Evolutionary conservation across 345 rosid genomes (phyloP).

Genomic region (Litchi chinensis): DNA sequence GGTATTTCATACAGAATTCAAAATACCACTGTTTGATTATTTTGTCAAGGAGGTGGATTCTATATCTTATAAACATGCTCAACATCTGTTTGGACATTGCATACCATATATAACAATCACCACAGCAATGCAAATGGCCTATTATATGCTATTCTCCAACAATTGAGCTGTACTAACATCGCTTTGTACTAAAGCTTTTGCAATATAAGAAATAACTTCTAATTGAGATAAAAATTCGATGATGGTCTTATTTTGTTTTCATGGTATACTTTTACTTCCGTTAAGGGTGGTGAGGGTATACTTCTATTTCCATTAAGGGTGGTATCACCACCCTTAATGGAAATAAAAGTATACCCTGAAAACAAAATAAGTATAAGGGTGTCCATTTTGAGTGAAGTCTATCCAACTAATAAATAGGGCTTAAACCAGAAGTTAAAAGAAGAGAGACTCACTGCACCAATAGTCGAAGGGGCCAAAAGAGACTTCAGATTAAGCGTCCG

Average conservation of each 20-base stretch:
- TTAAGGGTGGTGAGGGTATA: too few relatives aligned
- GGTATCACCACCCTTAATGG: too few relatives aligned
- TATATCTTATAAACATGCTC: background rate
- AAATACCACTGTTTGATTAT: background rate
- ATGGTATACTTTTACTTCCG: too few relatives aligned
- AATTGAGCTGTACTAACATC: background rate
- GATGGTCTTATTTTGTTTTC: too few relatives aligned
- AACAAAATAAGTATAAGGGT: too few relatives aligned
- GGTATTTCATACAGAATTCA: conserved; percentile 4
- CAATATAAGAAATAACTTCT: background rate
- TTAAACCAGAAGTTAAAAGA: background rate
- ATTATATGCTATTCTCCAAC: background rate
- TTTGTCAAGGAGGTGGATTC: background rate
- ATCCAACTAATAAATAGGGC: background rate
- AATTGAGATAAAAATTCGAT: background rate
- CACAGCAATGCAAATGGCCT: background rate
- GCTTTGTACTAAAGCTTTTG: background rate
- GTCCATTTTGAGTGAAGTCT: background rate
- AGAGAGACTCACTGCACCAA: conserved; percentile 46
- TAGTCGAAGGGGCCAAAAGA: conserved; percentile 62
- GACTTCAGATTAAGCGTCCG: conserved; percentile 43
- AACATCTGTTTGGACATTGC: background rate
- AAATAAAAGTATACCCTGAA: too few relatives aligned
- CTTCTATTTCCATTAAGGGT: too few relatives aligned
- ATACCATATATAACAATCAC: background rate